Conservation (phyloP, 164 flowering plant species). For the Hamamelis virginiana region DNA sequence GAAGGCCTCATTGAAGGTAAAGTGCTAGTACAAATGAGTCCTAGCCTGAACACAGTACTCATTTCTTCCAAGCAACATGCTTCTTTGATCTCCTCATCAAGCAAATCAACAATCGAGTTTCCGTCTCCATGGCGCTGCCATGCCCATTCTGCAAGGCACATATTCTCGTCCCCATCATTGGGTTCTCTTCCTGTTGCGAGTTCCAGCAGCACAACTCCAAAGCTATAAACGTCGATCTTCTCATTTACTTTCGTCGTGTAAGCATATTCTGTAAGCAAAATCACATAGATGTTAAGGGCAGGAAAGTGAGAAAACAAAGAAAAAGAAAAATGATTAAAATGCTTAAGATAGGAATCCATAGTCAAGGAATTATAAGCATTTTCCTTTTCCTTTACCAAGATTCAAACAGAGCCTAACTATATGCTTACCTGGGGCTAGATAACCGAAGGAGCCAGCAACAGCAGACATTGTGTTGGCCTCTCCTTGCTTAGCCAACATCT, state of each 20-base stretch:
- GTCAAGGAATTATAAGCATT: no score
- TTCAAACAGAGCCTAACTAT: no score
- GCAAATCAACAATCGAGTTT: conserved; percentile 32
- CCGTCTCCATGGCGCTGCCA: conserved; percentile 49
- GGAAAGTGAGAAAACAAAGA: no score
- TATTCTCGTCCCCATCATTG: conserved; percentile 47
- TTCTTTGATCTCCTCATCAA: conserved; percentile 56
- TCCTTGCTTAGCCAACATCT: conserved; percentile 48
- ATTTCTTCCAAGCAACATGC: conserved; percentile 46
- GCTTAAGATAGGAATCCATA: no score
- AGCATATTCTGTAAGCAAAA: conserved; percentile 60
- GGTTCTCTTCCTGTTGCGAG: conserved; percentile 74
- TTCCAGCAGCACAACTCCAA: conserved; percentile 86
- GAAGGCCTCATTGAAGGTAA: conserved; percentile 63
- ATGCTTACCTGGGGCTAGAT: conserved; percentile 81
- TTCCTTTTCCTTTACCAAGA: no score
- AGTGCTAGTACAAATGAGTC: conserved; percentile 65
- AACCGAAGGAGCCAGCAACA: conserved; percentile 84
- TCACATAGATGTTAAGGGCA: not conserved
- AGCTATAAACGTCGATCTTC: conserved; percentile 82
- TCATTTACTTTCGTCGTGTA: conserved; percentile 64
- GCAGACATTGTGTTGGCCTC: conserved; percentile 61
- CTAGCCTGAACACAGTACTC: conserved; percentile 55
- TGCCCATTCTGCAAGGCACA: conserved; percentile 73
- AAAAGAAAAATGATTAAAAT: no score